Percentiles rank a stretch among this genome's conserved stretches.
phyloP scores from a whole-genome alignment of 345 rosid species.

The Gossypioides kirkii region DNA sequence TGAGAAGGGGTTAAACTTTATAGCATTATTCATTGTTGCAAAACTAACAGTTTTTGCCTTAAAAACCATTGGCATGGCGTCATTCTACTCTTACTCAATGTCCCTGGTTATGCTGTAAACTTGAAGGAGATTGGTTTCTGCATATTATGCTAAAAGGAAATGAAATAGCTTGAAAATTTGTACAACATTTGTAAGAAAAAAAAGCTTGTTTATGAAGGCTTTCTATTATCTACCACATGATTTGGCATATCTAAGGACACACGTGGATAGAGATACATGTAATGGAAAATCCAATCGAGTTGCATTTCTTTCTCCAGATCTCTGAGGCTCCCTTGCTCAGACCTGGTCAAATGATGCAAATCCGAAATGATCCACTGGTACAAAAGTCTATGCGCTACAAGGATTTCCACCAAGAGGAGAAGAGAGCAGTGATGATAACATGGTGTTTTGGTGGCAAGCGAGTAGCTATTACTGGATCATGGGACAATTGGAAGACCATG shows the following conservation, averaged over 20 bases:
- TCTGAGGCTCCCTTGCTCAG: constrained; percentile 20
- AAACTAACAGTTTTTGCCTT: background rate
- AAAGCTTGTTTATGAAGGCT: background rate
- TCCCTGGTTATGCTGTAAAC: background rate
- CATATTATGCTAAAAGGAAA: background rate
- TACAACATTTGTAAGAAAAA: background rate
- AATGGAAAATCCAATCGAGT: background rate
- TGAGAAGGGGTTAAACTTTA: background rate
- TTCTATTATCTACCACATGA: background rate
- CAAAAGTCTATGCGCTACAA: constrained; percentile 18
- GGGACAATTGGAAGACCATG: constrained; percentile 60
- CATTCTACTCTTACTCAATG: background rate
- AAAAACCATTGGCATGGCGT: background rate
- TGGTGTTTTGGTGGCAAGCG: constrained; percentile 58
- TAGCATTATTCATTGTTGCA: background rate
- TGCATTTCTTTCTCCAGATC: constrained; percentile 27
- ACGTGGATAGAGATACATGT: background rate
- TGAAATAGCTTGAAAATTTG: background rate
- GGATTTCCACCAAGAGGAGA: constrained; percentile 21
- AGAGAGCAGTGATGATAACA: constrained; percentile 36
- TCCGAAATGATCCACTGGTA: constrained; percentile 5
- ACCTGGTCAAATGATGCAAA: constrained; percentile 19
- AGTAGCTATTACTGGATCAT: constrained; percentile 63
- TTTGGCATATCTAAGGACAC: background rate
- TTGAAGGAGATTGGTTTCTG: background rate